These are phyloP conservation scores for Xylaria bambusicola DNA, from an alignment of 495 filamentous ascomycete species.

Conservation along the genomic window DNA sequence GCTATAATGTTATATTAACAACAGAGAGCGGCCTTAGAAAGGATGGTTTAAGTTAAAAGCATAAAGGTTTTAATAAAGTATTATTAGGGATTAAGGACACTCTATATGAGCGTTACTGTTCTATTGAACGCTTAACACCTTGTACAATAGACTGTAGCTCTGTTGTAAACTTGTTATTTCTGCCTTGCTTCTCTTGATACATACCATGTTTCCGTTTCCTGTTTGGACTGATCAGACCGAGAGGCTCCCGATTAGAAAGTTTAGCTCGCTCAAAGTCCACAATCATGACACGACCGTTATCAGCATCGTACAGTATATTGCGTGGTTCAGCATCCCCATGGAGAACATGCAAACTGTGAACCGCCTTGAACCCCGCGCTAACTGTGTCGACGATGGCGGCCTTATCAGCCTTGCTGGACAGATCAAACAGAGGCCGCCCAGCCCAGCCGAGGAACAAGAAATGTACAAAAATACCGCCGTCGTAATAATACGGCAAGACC, in stretches of 20 bases:
- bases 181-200: neutral
- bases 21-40: no score
- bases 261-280: conserved; percentile 25
- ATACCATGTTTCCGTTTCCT: no score
- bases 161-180: no score
- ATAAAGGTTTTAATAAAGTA: no score
- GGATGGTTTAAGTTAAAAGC: no score
- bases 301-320: conserved; percentile 28
- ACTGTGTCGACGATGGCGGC: conserved; percentile 5
- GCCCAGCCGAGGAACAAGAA: conserved; percentile 40
- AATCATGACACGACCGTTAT: conserved; percentile 22
- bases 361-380: conserved; percentile 8
- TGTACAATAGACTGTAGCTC: no score
- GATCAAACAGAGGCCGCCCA: conserved; percentile 23
- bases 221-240: neutral
- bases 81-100: no score
- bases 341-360: conserved; percentile 27
- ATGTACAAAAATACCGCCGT: conserved; percentile 30
- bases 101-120: no score
- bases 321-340: conserved; percentile 28
- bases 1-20: no score
- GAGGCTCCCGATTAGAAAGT: neutral
- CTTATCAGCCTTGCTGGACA: conserved; percentile 1
- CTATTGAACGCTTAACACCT: no score
- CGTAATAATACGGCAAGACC: conserved; percentile 30